Base-by-base conservation (phyloP, 306 rosid species). In the Mucuna pruriens region DNA sequence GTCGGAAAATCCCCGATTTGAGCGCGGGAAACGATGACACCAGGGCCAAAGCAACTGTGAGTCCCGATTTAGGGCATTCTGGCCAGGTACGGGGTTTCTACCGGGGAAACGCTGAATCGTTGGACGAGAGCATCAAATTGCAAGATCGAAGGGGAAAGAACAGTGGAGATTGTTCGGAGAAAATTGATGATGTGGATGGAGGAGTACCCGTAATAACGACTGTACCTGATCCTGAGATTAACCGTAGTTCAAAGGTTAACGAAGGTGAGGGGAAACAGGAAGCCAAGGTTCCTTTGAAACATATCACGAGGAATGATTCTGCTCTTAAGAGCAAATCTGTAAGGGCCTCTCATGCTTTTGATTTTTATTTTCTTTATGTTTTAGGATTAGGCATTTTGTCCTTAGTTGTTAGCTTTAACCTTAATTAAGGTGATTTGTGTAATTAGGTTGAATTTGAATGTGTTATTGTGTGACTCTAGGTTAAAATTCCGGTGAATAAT, bases 241-340 rank as follows among this genome's bases (percentile, higher is more conserved):
- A 44, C 31, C 78, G 34, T 9, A 17, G 23, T 17, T 48, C 54
- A 4, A 57, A 49, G 84, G 76, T 39, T 77, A 62, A 51, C 10
- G 39, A 36, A 54, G 65, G 22, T 25, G 46, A 9, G 4, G 65
- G 49, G 57, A 83, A 80, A 55, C 83, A 0, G 4, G 44, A 75
- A 58, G 78, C 71, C 20, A 66, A 66, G 20, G 36, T 77, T 49
- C 33, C 10, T 45, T 54, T 36, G 2, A 29, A 38, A 29, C 51
- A 58, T 75, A 45, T 51, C 36, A 26, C 2, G 68, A 64, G 36
- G 46, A 49, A 71, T 46, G 75, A 19, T 52, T 62, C 82, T 25
- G 61, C 51, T 55, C 68, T 76, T 13, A 51, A 77, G 84, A 54
- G 76, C 23, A 86, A 87, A 85, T 65, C 36, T 58, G 94, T 93